Percentiles rank a stretch among this genome's conserved stretches.
These are phyloP conservation scores for Schoenoplectus triqueter DNA, from an alignment of 202 grass and related monocot species.

Conservation along the genomic window DNA sequence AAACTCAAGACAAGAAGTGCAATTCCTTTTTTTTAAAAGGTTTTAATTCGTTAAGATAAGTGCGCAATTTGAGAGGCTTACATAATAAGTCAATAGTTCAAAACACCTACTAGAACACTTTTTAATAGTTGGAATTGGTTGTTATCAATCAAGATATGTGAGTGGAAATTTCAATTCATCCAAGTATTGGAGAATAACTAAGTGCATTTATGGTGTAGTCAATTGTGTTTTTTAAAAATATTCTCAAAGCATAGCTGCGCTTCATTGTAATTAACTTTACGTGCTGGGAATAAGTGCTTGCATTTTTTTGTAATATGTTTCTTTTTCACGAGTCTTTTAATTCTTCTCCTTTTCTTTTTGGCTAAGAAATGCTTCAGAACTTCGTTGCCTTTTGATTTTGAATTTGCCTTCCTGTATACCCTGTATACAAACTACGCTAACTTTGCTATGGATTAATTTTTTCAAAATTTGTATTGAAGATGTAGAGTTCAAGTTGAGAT, in stretches of 20 bases:
- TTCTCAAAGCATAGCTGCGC: background rate
- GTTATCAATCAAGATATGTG: background rate
- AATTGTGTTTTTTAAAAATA: background rate
- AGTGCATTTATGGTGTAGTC: background rate
- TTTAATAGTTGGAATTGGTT: background rate
- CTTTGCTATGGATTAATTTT: too few species aligned
- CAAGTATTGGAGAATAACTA: background rate
- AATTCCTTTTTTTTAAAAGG: too few species aligned
- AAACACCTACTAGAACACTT: background rate
- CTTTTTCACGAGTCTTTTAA: background rate
- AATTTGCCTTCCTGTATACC: too few species aligned
- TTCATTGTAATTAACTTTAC: background rate
- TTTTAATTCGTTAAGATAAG: too few species aligned
- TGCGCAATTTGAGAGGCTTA: too few species aligned
- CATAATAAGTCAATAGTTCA: background rate
- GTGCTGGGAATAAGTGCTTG: background rate
- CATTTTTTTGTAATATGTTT: background rate
- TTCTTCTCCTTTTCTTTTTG: too few species aligned
- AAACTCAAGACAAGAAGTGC: too few species aligned
- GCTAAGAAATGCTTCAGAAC: too few species aligned
- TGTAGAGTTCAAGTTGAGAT: too few species aligned
- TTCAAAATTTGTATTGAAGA: too few species aligned
- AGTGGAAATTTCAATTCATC: background rate
- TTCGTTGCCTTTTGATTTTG: too few species aligned
- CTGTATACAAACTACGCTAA: too few species aligned